These are phyloP conservation scores for Xenosphaeropsis pyriputrescens DNA, from an alignment of 2,329 filamentous ascomycete species.

Conservation along the genomic window DNA sequence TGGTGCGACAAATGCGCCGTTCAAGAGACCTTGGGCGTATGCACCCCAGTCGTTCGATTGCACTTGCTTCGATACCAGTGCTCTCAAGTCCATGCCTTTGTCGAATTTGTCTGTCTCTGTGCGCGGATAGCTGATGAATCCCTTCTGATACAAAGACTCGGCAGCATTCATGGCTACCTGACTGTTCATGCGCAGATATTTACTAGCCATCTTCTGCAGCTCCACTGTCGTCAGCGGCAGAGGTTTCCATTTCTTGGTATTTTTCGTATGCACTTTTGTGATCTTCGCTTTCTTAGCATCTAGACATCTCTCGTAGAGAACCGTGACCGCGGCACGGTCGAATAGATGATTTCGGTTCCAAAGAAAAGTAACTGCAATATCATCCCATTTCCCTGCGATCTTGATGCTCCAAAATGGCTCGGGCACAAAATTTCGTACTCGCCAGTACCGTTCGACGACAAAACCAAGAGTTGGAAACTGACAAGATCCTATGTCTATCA, in stretches of 20 bases:
- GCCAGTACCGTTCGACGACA: constrained; percentile 89
- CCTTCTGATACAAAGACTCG: constrained; percentile 79
- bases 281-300: constrained; percentile 64
- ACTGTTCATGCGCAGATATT: constrained; percentile 79
- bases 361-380: constrained; percentile 66
- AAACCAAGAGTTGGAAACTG: constrained; percentile 96
- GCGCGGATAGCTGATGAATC: constrained; percentile 93
- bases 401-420: constrained; percentile 91
- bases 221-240: constrained; percentile 91
- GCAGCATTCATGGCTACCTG: constrained; percentile 81
- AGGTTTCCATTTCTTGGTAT: constrained; percentile 87
- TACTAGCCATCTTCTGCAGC: constrained; percentile 86
- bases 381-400: constrained; percentile 62
- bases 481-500: constrained; percentile 48
- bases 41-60: constrained; percentile 63
- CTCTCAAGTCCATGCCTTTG: constrained; percentile 68
- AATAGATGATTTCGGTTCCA: constrained; percentile 80
- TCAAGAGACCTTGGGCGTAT: constrained; percentile 62
- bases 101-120: constrained; percentile 97
- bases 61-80: constrained; percentile 71
- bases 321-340: constrained; percentile 65
- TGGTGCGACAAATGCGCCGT: constrained; percentile 68
- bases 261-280: constrained; percentile 75
- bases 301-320: constrained; percentile 79
- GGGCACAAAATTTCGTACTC: constrained; percentile 84